Evolutionary conservation across 169 alveolate genomes (phyloP), one percentile per base, ranked within the genome.

Genomic region (Plasmodium chabaudi): DNA sequence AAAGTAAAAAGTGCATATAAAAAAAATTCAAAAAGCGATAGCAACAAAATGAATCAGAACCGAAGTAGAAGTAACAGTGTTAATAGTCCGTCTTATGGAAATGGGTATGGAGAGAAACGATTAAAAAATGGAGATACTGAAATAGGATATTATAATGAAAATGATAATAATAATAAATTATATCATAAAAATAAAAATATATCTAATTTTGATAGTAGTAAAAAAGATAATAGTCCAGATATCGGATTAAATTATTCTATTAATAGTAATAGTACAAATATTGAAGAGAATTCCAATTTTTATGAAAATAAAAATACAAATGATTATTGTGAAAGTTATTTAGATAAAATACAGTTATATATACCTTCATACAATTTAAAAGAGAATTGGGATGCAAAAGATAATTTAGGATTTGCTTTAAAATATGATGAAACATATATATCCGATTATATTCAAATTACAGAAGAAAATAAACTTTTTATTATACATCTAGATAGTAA

Each of bases 381-480:
- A 46, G 77, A 75, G 5, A 75, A 75, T 42, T 75, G 75, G 69
- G 56, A 27, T 2, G 61, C 88, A 3, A 53, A 75, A 25, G 88
- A 75, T n/a, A 75, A 63, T 56, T 57, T 75, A 17, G 88, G 88
- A 1, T 44, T 75, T 19, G 67, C 19, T 9, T 67, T 75, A 46
- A 75, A 75, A 64, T 46, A 56, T 63, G 88, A 75, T 42, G 75
- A 55, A 12, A 75, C 88, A 0, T 75, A 75, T 42, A 55, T 75
- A 17, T 17, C 88, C 7, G 88, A 75, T 75, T 75, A 75, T 19
- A 75, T 75, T 23, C 63, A 75, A 42, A 75, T 63, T 49, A 61
- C 88, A 0, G 88, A 75, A 5, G 70, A 75, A 63, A 75, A 75
- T 47, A 34, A 75, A 63, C 88, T 75, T 57, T 61, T 75, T 23